These are phyloP conservation scores for Nicotiana knightiana DNA, from an alignment of 257 asterid species.

Conservation along the genomic window DNA sequence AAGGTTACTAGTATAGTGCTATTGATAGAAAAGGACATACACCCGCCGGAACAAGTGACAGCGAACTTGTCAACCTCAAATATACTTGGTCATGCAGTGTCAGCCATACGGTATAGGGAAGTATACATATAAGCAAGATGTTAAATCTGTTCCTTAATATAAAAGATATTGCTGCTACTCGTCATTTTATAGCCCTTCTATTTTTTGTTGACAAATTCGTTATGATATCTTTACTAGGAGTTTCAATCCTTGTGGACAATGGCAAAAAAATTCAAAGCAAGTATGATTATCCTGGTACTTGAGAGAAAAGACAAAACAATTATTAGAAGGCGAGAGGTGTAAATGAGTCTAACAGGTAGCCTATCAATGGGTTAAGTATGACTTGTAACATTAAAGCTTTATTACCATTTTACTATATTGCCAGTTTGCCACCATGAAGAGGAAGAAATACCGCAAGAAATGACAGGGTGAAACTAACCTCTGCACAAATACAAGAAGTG, in stretches of 20 bases:
- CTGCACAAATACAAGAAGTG: constrained; percentile 92
- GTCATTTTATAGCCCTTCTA: neutral
- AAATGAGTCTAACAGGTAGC: neutral
- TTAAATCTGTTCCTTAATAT: neutral
- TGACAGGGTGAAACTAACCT: constrained; percentile 39
- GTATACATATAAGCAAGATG: neutral
- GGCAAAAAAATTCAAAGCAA: neutral
- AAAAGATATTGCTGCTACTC: neutral
- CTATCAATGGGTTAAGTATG: neutral
- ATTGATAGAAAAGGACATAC: neutral
- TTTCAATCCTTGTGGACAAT: neutral
- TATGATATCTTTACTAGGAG: neutral
- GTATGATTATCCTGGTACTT: neutral
- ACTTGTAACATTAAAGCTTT: neutral
- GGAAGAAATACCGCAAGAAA: neutral
- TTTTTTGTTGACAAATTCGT: neutral
- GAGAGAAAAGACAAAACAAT: neutral
- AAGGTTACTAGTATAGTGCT: neutral
- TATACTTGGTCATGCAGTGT: neutral
- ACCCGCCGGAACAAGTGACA: neutral
- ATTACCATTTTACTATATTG: neutral
- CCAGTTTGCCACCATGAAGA: neutral
- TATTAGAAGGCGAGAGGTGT: neutral
- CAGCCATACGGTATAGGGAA: neutral
- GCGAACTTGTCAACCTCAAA: neutral